Evolutionary conservation across 2,329 filamentous ascomycete species (phyloP).

Genomic region (Sclerotinia nivalis): DNA sequence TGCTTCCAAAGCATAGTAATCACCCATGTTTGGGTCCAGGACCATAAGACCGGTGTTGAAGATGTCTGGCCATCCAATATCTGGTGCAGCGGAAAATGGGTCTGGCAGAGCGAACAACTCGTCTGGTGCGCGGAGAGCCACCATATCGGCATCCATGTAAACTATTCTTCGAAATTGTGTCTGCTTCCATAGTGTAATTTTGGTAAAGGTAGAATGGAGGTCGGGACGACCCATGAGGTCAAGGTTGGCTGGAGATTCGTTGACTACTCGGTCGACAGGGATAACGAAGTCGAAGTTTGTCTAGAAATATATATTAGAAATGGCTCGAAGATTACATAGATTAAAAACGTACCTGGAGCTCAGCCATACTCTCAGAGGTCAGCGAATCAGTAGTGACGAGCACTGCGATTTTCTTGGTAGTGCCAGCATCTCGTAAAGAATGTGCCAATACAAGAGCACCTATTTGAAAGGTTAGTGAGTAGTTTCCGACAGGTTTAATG

Average conservation of each 20-base stretch:
- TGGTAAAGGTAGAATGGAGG: slow-evolving; percentile 90
- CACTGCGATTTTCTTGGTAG: slow-evolving; percentile 80
- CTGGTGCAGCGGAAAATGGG: slow-evolving; percentile 73
- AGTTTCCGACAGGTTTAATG: slow-evolving; percentile 22
- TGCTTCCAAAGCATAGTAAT: slow-evolving; percentile 81
- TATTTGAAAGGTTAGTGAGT: slow-evolving; percentile 34
- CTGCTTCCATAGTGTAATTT: slow-evolving; percentile 92
- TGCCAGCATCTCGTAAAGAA: slow-evolving; percentile 87
- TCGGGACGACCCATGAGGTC: slow-evolving; percentile 90
- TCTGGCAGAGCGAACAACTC: slow-evolving; percentile 75
- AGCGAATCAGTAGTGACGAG: slow-evolving; percentile 81
- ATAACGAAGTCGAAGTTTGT: slow-evolving; percentile 86
- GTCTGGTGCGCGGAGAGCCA: slow-evolving; percentile 87
- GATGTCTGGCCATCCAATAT: slow-evolving; percentile 96
- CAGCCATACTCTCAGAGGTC: slow-evolving; percentile 69
- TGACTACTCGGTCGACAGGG: slow-evolving; percentile 77
- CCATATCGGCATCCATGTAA: slow-evolving; percentile 90
- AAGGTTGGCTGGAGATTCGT: slow-evolving; percentile 76
- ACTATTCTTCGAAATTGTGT: slow-evolving; percentile 89
- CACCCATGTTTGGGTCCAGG: slow-evolving; percentile 78
- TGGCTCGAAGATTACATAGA: background rate
- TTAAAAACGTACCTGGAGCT: slow-evolving; percentile 66
- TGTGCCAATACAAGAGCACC: slow-evolving; percentile 92
- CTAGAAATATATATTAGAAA: slow-evolving; percentile 48
- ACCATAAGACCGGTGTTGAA: slow-evolving; percentile 99